Conservation (phyloP, 129 eudicot species). For the Artemisia annua region DNA sequence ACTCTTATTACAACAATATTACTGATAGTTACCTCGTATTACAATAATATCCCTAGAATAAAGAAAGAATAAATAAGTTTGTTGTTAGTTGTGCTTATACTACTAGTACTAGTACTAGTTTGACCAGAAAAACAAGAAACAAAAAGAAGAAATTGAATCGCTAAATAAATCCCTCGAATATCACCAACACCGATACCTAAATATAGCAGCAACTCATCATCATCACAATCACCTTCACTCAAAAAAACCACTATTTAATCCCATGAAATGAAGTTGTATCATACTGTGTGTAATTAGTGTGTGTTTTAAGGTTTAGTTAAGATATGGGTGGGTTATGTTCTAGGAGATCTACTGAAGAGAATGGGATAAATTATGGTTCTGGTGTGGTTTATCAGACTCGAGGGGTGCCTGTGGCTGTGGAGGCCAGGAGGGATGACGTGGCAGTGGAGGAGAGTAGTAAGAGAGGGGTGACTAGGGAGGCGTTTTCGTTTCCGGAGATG, state of each 20-base stretch:
- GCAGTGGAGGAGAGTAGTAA: conserved; percentile 29
- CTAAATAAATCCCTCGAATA: conserved; percentile 3
- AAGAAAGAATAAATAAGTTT: neutral
- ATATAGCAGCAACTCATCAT: too few relatives aligned
- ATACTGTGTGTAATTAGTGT: too few relatives aligned
- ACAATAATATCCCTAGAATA: neutral
- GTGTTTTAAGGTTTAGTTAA: neutral
- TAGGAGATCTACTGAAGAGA: conserved; percentile 66
- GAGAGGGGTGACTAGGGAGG: conserved; percentile 32
- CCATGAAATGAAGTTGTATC: too few relatives aligned
- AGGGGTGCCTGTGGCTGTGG: conserved; percentile 31
- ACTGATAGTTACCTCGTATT: too few relatives aligned
- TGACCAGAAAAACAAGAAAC: conserved; percentile 21
- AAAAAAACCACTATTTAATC: too few relatives aligned
- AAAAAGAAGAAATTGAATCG: neutral
- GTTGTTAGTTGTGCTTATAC: conserved; percentile 21
- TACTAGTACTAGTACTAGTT: conserved; percentile 1
- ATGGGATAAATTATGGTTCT: conserved; percentile 50
- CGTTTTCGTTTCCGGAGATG: conserved; percentile 77
- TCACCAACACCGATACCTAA: too few relatives aligned
- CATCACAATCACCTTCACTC: too few relatives aligned
- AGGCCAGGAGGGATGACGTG: conserved; percentile 8
- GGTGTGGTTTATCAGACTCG: conserved; percentile 52
- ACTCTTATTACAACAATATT: too few relatives aligned
- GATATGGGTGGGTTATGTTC: neutral